Evolutionary conservation across 805 yeast species (phyloP), one percentile per base, ranked within the genome.

Genomic region (Metschnikowia rubicola): DNA sequence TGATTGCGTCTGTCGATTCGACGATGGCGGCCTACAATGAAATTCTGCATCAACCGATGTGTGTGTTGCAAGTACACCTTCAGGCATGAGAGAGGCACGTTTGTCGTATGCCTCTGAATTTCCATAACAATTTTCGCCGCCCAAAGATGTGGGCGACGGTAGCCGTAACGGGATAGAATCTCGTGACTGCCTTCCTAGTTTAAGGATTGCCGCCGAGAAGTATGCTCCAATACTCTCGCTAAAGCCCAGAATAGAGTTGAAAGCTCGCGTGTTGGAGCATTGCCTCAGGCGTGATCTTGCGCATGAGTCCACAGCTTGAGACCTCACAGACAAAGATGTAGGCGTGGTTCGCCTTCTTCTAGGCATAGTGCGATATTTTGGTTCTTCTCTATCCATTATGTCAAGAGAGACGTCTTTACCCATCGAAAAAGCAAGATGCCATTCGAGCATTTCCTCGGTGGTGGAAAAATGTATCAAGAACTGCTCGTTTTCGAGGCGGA

Each of bases 381-480:
- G 97, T 61, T 81, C 66, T 41, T 80, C 83, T 40, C 98, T 75
- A 39, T 79, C 75, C 31, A 77, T 81, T 19, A 92, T 61, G 52
- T 94, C 97, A 42, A 90, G 71, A 2, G 96, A 74, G 30, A 91
- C 79, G 55, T 87, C 94, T 42, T 84, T 84, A 1, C 94, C 97
- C 10, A 83, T 77, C 45, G 80, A 79, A 13, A 94, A 50, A 38
- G 81, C 83, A 58, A 79, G 75, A 48, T 88, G 78, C 97, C 97
- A 92, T 35, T 79, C 79, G 43, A 92, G 79, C 74, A 89, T 75
- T 33, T 81, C 84, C 56, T 80, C 81, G 4, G 84, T 75, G 36
- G 75, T 71, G 2, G 78, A 63, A 57, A 88, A 88, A 46, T 80
- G 81, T 2, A 92, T 54, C 36, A 92, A 63, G 51, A 88, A 76